Percentiles rank a stretch among this genome's conserved stretches.
These are phyloP conservation scores for Cucurbita pepo DNA, from an alignment of 306 rosid species.

Conservation along the genomic window DNA sequence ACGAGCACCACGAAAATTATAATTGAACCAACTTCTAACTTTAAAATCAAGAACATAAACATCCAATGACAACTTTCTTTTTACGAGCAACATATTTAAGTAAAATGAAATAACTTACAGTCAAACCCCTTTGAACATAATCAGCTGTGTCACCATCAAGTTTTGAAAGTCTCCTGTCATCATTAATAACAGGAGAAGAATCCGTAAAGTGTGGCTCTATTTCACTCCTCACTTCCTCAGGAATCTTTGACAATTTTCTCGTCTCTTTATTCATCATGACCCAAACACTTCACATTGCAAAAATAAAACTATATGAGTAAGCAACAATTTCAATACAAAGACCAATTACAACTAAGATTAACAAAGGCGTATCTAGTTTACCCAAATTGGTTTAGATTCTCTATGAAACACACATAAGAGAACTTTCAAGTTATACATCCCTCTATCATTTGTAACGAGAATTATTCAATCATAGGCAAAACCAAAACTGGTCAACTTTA, in stretches of 20 bases:
- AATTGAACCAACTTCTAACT: background rate
- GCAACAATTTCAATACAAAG: background rate
- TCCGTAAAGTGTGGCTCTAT: constrained; percentile 60
- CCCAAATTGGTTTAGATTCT: background rate
- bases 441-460: background rate
- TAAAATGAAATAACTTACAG: constrained; percentile 37
- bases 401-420: background rate
- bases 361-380: background rate
- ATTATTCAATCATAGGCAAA: background rate
- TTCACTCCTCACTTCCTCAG: constrained; percentile 76
- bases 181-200: constrained; percentile 64
- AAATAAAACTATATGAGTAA: background rate
- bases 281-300: constrained; percentile 53
- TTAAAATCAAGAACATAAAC: background rate
- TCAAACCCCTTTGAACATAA: constrained; percentile 44
- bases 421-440: background rate
- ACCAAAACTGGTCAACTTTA: background rate
- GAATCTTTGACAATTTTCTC: constrained; percentile 73
- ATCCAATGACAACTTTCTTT: background rate
- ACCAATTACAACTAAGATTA: background rate
- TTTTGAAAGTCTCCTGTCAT: constrained; percentile 58
- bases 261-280: constrained; percentile 96
- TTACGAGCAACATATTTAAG: background rate
- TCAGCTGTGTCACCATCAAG: constrained; percentile 61
- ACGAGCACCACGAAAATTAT: background rate